Base-by-base conservation (phyloP, 768 basidiomycete genomes). In the Cubamyces lactineus region DNA sequence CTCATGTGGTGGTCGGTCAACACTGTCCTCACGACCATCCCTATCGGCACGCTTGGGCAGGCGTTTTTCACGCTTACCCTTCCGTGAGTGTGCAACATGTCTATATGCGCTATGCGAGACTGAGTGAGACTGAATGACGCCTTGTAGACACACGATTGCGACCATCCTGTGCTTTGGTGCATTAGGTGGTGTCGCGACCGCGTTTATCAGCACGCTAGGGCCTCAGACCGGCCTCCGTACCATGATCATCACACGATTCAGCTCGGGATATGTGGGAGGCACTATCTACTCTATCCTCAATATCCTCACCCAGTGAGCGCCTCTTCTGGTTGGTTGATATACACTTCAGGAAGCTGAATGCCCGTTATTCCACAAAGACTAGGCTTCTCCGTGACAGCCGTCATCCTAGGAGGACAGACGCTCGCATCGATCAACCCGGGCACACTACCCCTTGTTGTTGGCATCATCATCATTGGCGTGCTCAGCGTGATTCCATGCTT, bases 381-480 rank as follows among this genome's bases (percentile, higher is more conserved):
- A n/a, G 82, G 82, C 3, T 84, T 83, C 69, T 75, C 79, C 16
- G 75, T 76, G 19, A 78, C 75, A 0, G 75, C 78, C 16, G 81
- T 83, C n/a, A 83, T 85, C 53, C 75, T 83, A 2, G 83, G 83
- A 16, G 84, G 82, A 1, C 81, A 85, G 60, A 80, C 80, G 0
- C 76, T 82, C 53, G 77, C 79, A 5, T 79, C 79, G 12, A 74
- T 83, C 60, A 79, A 79, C 55, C 68, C 79, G 9, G 71, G 71
- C 1, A 77, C 77, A 0, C 76, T 84, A 3, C 76, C 82, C 0
- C 76, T 84, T 13, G 74, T 78, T 15, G 82, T 75, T 3, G 82
- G 82, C 38, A 78, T 85, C 57, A 75, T 82, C 54, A 78, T 86
- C 42, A 74, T 82, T 26, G 74, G 74, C 12, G 51, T 82, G 7